phyloP scores from a whole-genome alignment of 331 rosid genomes.

The Cydonia oblonga region DNA sequence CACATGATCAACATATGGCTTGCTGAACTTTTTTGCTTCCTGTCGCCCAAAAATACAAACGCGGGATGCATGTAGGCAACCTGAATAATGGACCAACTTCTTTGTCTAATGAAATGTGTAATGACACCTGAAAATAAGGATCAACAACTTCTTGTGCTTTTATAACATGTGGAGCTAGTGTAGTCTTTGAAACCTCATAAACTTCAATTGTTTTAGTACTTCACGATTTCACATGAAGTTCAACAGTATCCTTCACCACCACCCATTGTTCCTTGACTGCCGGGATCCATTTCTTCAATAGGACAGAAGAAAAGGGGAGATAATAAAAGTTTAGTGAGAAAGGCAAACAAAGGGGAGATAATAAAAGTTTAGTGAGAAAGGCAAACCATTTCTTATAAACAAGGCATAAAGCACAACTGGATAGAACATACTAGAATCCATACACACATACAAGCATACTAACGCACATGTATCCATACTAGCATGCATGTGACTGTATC shows the following conservation, averaged over 20 bases:
- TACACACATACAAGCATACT: too few relatives aligned
- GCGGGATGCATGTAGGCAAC: slow-evolving; percentile 14
- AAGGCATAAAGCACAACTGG: background rate
- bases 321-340: too few relatives aligned
- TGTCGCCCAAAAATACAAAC: slow-evolving; percentile 24
- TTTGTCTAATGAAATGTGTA: background rate
- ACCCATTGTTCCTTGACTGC: slow-evolving; percentile 44
- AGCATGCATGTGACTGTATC: background rate
- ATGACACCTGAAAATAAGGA: slow-evolving; percentile 67
- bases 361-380: slow-evolving; percentile 3
- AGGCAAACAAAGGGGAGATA: background rate
- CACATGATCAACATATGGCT: slow-evolving; percentile 75
- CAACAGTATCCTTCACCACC: slow-evolving; percentile 37
- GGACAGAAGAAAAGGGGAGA: too few relatives aligned
- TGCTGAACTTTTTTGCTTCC: slow-evolving; percentile 66
- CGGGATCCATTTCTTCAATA: slow-evolving; percentile 71
- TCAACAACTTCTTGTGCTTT: slow-evolving; percentile 49
- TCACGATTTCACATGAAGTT: slow-evolving; percentile 49
- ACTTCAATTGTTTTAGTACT: slow-evolving; percentile 39
- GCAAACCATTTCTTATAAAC: background rate
- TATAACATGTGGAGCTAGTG: slow-evolving; percentile 51
- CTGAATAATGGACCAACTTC: background rate
- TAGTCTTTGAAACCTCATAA: slow-evolving; percentile 47
- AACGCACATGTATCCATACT: background rate
- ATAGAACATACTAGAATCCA: background rate